Conservation (phyloP, 192 early-diverging fungal species). For the Coemansia javaensis region DNA sequence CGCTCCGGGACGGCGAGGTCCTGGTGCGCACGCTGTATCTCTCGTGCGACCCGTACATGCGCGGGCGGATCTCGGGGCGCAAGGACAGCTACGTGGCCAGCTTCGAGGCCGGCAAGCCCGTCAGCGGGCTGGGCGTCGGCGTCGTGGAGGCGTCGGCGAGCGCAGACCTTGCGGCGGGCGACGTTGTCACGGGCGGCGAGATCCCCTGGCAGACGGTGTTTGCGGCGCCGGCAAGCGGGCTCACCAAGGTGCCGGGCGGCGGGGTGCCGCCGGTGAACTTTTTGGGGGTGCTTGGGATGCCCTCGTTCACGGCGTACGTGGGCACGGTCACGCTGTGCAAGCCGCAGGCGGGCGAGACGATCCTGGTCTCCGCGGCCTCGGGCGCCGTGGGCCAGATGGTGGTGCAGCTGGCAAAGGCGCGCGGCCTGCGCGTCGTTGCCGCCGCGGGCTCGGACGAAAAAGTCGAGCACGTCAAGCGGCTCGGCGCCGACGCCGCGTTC, state of each 20-base stretch:
- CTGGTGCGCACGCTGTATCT: slow-evolving; percentile 62
- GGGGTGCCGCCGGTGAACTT: slow-evolving; percentile 8
- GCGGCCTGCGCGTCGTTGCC: slow-evolving; percentile 79
- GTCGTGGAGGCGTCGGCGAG: slow-evolving; percentile 63
- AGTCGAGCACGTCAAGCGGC: slow-evolving; percentile 59
- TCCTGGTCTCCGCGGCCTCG: slow-evolving; percentile 76
- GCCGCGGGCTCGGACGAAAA: slow-evolving; percentile 83
- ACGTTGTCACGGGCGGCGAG: slow-evolving; percentile 56
- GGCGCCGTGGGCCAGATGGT: slow-evolving; percentile 79
- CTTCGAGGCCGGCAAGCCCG: slow-evolving; percentile 53
- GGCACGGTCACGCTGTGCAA: slow-evolving; percentile 61
- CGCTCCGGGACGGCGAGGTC: slow-evolving; percentile 17
- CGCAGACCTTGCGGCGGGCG: slow-evolving; percentile 56
- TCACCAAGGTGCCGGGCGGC: slow-evolving; percentile 12
- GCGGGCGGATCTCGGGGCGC: slow-evolving; percentile 37
- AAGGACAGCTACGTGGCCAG: slow-evolving; percentile 56
- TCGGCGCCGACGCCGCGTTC: slow-evolving; percentile 80
- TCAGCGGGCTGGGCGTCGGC: slow-evolving; percentile 39
- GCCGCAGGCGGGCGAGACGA: slow-evolving; percentile 76
- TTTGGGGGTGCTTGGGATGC: slow-evolving; percentile 70
- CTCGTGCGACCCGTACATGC: slow-evolving; percentile 77
- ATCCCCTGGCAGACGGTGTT: slow-evolving; percentile 59
- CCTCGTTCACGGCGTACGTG: slow-evolving; percentile 72
- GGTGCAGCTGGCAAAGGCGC: slow-evolving; percentile 72
- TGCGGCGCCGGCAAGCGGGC: slow-evolving; percentile 24